phyloP scores from a whole-genome alignment of 1,139 yeast species.

The Arxiozyma heterogenica region DNA sequence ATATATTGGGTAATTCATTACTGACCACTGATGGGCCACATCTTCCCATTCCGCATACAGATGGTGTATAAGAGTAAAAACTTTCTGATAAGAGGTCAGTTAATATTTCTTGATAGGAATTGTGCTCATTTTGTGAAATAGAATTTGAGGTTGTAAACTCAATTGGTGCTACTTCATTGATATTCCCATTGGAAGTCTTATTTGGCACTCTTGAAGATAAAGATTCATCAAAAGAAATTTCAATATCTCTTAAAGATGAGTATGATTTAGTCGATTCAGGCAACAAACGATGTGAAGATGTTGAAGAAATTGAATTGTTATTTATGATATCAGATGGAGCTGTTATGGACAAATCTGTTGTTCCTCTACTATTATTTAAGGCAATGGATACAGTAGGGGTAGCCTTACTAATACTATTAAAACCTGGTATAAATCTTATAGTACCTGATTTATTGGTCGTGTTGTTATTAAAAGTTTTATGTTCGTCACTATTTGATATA shows the following conservation, averaged over 20 bases:
- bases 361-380: slow-evolving; percentile 1
- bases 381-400: slow-evolving; percentile 3
- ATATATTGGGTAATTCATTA: slow-evolving; percentile 22
- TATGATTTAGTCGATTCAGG: slow-evolving; percentile 7
- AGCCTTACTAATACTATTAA: not conserved
- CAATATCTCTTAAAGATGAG: slow-evolving; percentile 5
- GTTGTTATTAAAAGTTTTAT: not conserved
- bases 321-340: not conserved
- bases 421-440: not conserved
- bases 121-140: not conserved
- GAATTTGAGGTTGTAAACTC: not conserved
- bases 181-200: not conserved
- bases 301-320: not conserved
- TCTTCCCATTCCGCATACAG: slow-evolving; percentile 3
- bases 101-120: slow-evolving; percentile 6
- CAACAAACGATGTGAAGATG: not conserved
- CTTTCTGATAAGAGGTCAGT: slow-evolving; percentile 17
- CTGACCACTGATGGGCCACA: slow-evolving; percentile 15
- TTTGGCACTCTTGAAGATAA: not conserved
- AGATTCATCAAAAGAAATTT: not conserved
- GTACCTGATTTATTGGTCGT: not conserved
- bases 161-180: not conserved
- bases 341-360: not conserved
- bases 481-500: not conserved
- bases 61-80: slow-evolving; percentile 15